A percentile compares a stretch with the other conserved stretches of the same genome.
Evolutionary conservation across 2,329 filamentous ascomycete species (phyloP).

Genomic region (Trichoderma simmonsii): DNA sequence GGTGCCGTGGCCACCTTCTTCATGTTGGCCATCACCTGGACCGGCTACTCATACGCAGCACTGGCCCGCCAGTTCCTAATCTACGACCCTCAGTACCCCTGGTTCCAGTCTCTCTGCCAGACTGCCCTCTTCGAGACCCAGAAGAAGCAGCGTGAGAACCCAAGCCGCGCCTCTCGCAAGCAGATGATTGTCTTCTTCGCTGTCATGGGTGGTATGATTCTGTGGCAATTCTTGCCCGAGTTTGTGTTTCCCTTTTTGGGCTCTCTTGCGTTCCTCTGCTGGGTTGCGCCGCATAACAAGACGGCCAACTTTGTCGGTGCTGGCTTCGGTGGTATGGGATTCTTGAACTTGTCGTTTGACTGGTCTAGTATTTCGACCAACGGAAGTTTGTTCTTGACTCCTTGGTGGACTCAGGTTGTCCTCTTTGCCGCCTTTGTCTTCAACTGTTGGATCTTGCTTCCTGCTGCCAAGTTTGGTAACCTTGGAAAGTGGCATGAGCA

Average conservation of each 20-base stretch:
- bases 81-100: conserved; percentile 49
- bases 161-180: conserved; percentile 46
- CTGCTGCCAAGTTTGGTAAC: conserved; percentile 56
- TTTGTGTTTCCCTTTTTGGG: conserved; percentile 58
- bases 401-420: conserved; percentile 58
- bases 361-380: conserved; percentile 59
- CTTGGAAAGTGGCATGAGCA: conserved; percentile 50
- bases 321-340: conserved; percentile 60
- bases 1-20: conserved; percentile 56
- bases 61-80: conserved; percentile 55
- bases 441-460: conserved; percentile 57
- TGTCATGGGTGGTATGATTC: conserved; percentile 48
- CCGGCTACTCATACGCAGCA: conserved; percentile 57
- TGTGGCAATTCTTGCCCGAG: conserved; percentile 63
- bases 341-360: conserved; percentile 57
- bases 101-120: conserved; percentile 48
- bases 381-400: conserved; percentile 52
- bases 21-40: conserved; percentile 56
- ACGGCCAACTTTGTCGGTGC: conserved; percentile 59
- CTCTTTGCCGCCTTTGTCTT: conserved; percentile 53
- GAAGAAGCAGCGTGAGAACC: conserved; percentile 49
- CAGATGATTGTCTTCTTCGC: conserved; percentile 58
- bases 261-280: conserved; percentile 60
- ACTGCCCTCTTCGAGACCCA: conserved; percentile 58
- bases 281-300: conserved; percentile 57